Percentiles rank a stretch among this genome's conserved stretches.
These are phyloP conservation scores for Sclerotinia trifoliorum DNA, from an alignment of 2,329 filamentous ascomycete species.

Conservation along the genomic window DNA sequence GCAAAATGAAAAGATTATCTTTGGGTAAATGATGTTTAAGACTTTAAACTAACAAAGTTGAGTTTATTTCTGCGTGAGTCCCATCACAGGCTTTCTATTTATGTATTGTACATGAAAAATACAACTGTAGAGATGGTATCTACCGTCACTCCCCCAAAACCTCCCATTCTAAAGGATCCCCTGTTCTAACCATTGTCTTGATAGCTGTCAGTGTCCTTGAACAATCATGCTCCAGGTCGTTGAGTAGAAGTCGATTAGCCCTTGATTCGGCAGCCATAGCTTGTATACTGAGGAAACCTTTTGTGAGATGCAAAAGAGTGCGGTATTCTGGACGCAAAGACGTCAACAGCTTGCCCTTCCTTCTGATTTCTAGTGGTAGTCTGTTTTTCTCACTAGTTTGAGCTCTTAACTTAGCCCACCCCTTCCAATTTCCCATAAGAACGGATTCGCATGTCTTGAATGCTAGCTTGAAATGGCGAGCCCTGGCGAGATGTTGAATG, in stretches of 20 bases:
- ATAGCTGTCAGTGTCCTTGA: constrained; percentile 38
- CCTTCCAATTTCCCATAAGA: constrained; percentile 76
- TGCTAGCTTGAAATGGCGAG: constrained; percentile 61
- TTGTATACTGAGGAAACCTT: constrained; percentile 36
- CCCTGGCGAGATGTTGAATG: constrained; percentile 63
- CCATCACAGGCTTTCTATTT: not conserved
- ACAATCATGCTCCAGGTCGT: constrained; percentile 34
- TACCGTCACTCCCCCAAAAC: constrained; percentile 21
- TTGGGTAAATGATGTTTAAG: not conserved
- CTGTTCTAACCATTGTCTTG: constrained; percentile 35
- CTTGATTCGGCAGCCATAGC: constrained; percentile 33
- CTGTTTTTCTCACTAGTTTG: constrained; percentile 31
- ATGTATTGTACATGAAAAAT: constrained; percentile 4
- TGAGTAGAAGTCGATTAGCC: constrained; percentile 31
- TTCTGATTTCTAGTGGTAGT: constrained; percentile 33
- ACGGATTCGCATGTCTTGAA: constrained; percentile 72
- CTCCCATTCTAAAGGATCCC: constrained; percentile 33
- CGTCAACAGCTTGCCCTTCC: constrained; percentile 28
- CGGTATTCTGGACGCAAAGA: constrained; percentile 35
- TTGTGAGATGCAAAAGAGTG: constrained; percentile 37
- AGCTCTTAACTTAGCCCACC: constrained; percentile 54
- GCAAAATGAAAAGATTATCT: not conserved
- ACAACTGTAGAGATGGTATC: constrained; percentile 2
- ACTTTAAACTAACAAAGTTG: constrained; percentile 1
- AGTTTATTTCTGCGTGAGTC: constrained; percentile 1